Conservation (phyloP, 768 basidiomycete genomes). For the Leccinum obscurum region DNA sequence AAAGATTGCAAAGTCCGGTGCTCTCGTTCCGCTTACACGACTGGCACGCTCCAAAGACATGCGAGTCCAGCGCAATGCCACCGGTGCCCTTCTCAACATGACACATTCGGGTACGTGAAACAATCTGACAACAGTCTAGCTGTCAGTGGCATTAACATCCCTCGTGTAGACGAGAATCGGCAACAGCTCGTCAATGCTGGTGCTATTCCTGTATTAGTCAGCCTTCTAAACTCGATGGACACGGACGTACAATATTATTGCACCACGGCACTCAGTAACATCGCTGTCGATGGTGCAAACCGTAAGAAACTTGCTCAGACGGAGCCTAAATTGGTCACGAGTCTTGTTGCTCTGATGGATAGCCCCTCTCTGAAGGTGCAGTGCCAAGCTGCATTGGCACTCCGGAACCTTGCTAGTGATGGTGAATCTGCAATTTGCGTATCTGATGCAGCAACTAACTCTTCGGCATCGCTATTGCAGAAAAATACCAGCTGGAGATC, state of each 20-base stretch:
- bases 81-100: constrained; percentile 97
- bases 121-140: neutral
- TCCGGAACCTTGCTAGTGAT: constrained; percentile 96
- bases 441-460: constrained; percentile 20
- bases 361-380: constrained; percentile 97
- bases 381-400: constrained; percentile 94
- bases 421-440: constrained; percentile 45
- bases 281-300: constrained; percentile 95
- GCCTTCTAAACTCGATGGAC: constrained; percentile 90
- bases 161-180: constrained; percentile 83
- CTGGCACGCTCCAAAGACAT: constrained; percentile 98
- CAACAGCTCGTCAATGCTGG: constrained; percentile 98
- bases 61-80: constrained; percentile 98
- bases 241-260: constrained; percentile 99
- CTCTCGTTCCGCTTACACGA: constrained; percentile 94
- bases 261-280: constrained; percentile 97
- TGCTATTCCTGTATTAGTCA: constrained; percentile 95
- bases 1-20: constrained; percentile 98
- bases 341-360: constrained; percentile 94
- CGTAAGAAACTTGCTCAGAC: constrained; percentile 92
- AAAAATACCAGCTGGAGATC: constrained; percentile 98
- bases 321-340: constrained; percentile 93
- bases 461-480: constrained; percentile 40
- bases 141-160: constrained; percentile 7
- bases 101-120: constrained; percentile 85